Base-by-base conservation (phyloP, 2,329 filamentous ascomycete species). In the Sclerotiophoma versabilis region DNA sequence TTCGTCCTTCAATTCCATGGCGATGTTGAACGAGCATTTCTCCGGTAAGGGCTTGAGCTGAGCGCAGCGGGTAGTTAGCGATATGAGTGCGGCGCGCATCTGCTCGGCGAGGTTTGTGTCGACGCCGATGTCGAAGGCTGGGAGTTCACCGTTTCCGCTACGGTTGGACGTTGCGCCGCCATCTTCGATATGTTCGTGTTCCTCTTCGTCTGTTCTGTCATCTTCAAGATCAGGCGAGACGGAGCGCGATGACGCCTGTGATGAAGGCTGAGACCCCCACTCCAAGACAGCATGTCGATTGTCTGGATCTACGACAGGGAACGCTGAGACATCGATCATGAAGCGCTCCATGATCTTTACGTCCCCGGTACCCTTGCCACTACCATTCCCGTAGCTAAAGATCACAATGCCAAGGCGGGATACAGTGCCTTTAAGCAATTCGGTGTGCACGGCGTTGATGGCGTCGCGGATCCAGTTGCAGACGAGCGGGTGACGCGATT, bases 391-490 rank as follows among this genome's bases (percentile, higher is more conserved):
- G 67, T 81, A 83, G 46, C 56, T 62, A 71, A 81, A 85, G 52
- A 87, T 80, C 42, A 86, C 83, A 29, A 87, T 78, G 54, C 77
- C 82, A 58, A 87, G 80, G 48, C 78, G 77, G 25, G 81, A 78
- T 29, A 86, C 82, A 49, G 76, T 79, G 61, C 82, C 80, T 2
- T 59, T 45, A 41, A 89, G 81, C 29, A 96, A 81, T 76, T 96
- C 89, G 3, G 79, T 80, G 55, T 85, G 81, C 19, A 92, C 84
- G 29, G 91, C 89, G 58, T 86, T 79, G 34, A 95, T 84, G 62
- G 92, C 91, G 72, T 95, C 90, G 70, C 83, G 85, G 75, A 96
- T 87, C 90, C 93, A 97, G 66, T 86, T 80, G 81, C 91, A 96
- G 60, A 96, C 89, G 64, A 85, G 85, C 0, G 93, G 91, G 75